Percentiles rank a stretch among this genome's conserved stretches.
Conservation (phyloP, 2,329 filamentous ascomycete genomes). For the Apiospora saccharicola region DNA sequence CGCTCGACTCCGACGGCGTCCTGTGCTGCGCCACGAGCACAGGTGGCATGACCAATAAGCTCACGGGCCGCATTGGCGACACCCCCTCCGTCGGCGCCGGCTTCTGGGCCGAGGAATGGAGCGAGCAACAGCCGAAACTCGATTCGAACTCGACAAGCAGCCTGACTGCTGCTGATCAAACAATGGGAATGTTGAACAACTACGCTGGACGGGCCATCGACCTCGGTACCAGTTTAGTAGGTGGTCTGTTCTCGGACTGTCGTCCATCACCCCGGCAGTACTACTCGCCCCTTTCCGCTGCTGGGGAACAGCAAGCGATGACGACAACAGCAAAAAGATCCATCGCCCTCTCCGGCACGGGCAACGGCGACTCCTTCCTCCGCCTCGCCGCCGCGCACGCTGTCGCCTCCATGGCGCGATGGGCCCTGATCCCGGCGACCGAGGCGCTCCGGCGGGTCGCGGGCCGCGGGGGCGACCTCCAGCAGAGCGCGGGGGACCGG, state of each 20-base stretch:
- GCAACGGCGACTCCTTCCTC: conserved; percentile 89
- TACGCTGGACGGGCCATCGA: conserved; percentile 33
- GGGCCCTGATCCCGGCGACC: conserved; percentile 58
- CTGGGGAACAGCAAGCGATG: background rate
- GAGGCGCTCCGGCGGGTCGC: conserved; percentile 70
- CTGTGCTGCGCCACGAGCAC: conserved; percentile 73
- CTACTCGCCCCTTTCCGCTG: conserved; percentile 45
- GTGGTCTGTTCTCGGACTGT: conserved; percentile 64
- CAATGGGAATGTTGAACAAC: background rate
- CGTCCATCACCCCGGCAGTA: conserved; percentile 60
- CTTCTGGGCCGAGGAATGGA: conserved; percentile 91
- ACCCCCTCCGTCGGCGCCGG: conserved; percentile 85
- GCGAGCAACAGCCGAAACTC: conserved; percentile 34
- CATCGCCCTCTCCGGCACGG: conserved; percentile 76
- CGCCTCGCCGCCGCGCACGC: conserved; percentile 75
- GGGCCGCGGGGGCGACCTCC: conserved; percentile 75
- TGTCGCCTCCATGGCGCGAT: conserved; percentile 75
- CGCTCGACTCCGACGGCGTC: conserved; percentile 77
- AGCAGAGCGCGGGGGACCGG: conserved; percentile 75
- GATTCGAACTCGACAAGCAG: conserved; percentile 2
- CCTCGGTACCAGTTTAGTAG: conserved; percentile 44
- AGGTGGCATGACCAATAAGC: conserved; percentile 88
- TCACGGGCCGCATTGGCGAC: conserved; percentile 84
- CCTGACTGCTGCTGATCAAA: background rate
- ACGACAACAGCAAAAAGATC: conserved; percentile 45